phyloP scores from a whole-genome alignment of 164 flowering plant species.

The Magnolia sinica region DNA sequence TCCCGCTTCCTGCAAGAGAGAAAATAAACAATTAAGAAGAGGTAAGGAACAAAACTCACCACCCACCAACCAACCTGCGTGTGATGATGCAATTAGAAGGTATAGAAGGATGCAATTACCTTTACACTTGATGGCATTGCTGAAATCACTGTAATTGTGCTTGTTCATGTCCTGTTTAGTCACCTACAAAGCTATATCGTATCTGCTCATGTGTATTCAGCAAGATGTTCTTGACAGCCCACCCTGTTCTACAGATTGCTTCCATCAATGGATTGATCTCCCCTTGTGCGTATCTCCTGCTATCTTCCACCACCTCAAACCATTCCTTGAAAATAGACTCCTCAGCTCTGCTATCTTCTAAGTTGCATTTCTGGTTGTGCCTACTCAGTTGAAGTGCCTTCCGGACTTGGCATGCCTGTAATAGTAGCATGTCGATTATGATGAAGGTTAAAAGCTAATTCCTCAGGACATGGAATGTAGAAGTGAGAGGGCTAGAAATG shows the following conservation, averaged over 20 bases:
- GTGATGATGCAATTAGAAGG: neutral
- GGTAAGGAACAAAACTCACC: neutral
- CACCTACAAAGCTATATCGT: constrained; percentile 11
- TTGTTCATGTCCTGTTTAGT: constrained; percentile 1
- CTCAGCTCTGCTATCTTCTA: neutral
- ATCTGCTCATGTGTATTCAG: constrained; percentile 15
- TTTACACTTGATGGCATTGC: neutral
- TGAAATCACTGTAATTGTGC: neutral
- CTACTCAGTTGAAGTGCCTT: neutral
- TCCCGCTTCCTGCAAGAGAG: neutral
- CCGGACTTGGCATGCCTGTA: constrained; percentile 18
- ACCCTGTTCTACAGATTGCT: constrained; percentile 15
- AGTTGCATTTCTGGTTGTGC: neutral
- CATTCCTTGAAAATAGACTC: constrained; percentile 1
- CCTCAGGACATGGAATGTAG: no score
- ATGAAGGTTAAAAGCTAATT: neutral
- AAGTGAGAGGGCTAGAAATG: neutral
- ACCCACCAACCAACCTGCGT: neutral
- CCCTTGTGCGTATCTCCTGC: constrained; percentile 6
- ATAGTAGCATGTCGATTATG: neutral
- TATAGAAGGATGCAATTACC: neutral
- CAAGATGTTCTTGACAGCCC: constrained; percentile 18
- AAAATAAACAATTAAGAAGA: neutral
- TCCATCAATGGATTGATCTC: constrained; percentile 6
- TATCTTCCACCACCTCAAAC: constrained; percentile 12